Evolutionary conservation across 23 red algal species (phyloP), one percentile per base, ranked within the genome.

Genomic region (Gracilariopsis chorda): DNA sequence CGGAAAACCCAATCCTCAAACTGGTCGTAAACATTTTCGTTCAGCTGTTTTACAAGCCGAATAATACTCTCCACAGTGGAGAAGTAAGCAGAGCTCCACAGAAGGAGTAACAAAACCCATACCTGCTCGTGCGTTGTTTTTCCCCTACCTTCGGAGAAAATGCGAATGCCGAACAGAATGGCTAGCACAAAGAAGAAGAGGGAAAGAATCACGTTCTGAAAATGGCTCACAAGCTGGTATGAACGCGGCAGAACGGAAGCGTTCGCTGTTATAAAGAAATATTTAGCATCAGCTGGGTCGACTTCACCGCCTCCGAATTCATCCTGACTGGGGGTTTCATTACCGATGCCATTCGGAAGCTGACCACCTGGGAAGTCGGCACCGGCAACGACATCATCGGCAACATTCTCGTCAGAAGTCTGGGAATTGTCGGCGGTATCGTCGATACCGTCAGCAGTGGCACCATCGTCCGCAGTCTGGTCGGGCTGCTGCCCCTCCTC

Each of bases 81-180:
- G 61, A 83, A 84, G 20, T 84, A 92, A 0, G 84, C 6, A 7
- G 78, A 51, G 5, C 51, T 51, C 20, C 42, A 25, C 2, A 82
- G 19, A 1, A 83, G 17, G 35, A 92, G 49, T 0, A 77, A 11
- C 20, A 92, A 48, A 21, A 92, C 89, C 89, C 89, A 92, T 10
- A 83, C n/a, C 45, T 92, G 89, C 63, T 92, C 89, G 45, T 92
- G 89, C 14, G 89, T 79, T 25, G 39, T 65, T 8, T 12, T 52
- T 33, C 65, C 37, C 21, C 43, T 53, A 17, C 79, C 79, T 28
- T 77, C 25, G 13, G 60, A 77, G 58, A 57, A 84, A 7, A 92
- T 24, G 45, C 85, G 85, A 27, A 89, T 40, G 24, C 25, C 70
- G 69, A 36, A 89, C 47, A 60, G 13, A 3, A 78, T 34, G 46